These are phyloP conservation scores for Globisporangium perplexum DNA, from an alignment of 352 stramenopile species.

Conservation along the genomic window DNA sequence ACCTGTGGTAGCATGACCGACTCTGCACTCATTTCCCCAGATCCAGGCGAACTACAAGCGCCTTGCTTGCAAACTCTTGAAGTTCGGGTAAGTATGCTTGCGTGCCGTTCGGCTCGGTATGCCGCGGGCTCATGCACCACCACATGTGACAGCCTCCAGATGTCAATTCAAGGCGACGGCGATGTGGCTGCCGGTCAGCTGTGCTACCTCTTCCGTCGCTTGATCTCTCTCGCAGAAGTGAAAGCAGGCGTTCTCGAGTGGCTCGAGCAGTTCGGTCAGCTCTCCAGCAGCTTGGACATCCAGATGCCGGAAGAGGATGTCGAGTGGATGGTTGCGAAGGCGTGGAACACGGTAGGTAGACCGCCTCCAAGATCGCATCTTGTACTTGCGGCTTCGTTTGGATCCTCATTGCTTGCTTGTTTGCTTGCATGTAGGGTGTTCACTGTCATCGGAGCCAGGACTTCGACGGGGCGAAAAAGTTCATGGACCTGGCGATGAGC, in stretches of 20 bases:
- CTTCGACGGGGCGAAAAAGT: slow-evolving; percentile 25
- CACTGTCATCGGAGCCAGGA: slow-evolving; percentile 25
- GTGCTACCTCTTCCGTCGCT: slow-evolving; percentile 55
- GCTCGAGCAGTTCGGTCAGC: slow-evolving; percentile 59
- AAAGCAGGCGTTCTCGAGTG: slow-evolving; percentile 40
- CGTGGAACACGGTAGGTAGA: slow-evolving; percentile 66
- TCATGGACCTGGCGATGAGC: slow-evolving; percentile 35
- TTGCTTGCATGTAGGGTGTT: slow-evolving; percentile 23
- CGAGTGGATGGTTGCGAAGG: slow-evolving; percentile 72
- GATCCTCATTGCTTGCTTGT: neutral
- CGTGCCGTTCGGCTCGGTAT: neutral
- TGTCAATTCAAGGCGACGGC: slow-evolving; percentile 44
- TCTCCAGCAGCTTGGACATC: slow-evolving; percentile 41
- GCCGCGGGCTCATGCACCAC: neutral
- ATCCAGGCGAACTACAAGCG: slow-evolving; percentile 41
- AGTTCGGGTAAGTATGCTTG: slow-evolving; percentile 30
- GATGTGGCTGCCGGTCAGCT: slow-evolving; percentile 25
- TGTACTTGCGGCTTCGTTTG: no score
- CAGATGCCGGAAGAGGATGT: slow-evolving; percentile 36
- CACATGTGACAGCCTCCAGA: slow-evolving; percentile 40
- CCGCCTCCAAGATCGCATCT: neutral
- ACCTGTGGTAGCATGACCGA: no score
- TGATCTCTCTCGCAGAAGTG: slow-evolving; percentile 45
- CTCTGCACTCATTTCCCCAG: slow-evolving; percentile 15
- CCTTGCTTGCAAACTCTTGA: slow-evolving; percentile 61